phyloP scores from a whole-genome alignment of 192 early-diverging fungal species.

The Lobulomyces angularis region DNA sequence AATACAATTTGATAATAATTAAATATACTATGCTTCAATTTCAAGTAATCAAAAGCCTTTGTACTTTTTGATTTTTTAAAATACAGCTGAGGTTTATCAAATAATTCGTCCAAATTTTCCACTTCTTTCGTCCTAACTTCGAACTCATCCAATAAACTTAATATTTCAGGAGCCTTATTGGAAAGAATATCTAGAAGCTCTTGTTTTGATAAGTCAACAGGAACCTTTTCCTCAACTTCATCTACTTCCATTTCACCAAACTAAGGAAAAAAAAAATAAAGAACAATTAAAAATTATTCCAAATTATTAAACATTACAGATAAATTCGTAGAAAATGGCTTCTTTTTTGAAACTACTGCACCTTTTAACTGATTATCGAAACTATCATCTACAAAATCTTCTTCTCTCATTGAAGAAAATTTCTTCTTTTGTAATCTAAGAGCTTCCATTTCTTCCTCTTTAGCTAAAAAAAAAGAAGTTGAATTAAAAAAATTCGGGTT shows the following conservation, averaged over 20 bases:
- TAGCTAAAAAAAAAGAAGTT: conserved; percentile 17
- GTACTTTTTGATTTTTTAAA: conserved; percentile 15
- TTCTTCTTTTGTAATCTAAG: conserved; percentile 70
- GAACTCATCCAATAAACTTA: too few species aligned
- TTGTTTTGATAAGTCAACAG: conserved; percentile 7
- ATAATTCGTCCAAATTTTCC: conserved; percentile 12
- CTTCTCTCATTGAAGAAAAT: conserved; percentile 65
- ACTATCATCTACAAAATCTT: conserved; percentile 74
- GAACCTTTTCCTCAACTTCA: too few species aligned
- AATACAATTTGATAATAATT: conserved; percentile 1
- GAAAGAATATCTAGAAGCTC: conserved; percentile 14
- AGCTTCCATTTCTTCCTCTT: conserved; percentile 81
- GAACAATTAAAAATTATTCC: too few species aligned
- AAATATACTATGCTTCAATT: conserved; percentile 22
- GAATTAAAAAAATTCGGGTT: neutral
- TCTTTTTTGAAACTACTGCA: conserved; percentile 2
- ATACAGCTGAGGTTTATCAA: too few species aligned
- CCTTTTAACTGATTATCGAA: conserved; percentile 17
- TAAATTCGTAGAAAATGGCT: too few species aligned
- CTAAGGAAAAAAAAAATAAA: too few species aligned
- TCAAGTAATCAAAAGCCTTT: conserved; percentile 18
- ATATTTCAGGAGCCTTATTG: conserved; percentile 19
- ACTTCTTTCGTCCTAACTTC: conserved; percentile 28
- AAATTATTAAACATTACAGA: too few species aligned
- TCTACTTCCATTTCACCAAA: too few species aligned